Evolutionary conservation across 2,329 filamentous ascomycete genomes (phyloP), one percentile per base, ranked within the genome.

Genomic region (Colletotrichum sp.): DNA sequence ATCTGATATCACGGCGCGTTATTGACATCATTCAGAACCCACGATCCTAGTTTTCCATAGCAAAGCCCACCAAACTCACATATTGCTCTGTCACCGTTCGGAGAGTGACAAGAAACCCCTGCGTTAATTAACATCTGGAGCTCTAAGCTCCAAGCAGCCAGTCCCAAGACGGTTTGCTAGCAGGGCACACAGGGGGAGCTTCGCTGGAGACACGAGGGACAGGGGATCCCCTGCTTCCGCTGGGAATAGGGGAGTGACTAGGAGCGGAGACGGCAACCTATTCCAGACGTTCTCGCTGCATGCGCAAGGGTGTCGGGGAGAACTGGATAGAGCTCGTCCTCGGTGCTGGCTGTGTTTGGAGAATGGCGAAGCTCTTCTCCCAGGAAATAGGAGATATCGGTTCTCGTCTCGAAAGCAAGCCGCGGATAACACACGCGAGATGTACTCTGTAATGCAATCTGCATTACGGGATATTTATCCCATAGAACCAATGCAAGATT

Each of bases 1-100:
- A n/a, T 73, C 34, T 56, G n/a, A 28, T 72, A 66, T 52, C 60
- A 68, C 64, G 21, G 70, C 24, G 55, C 56, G 62, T 56, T 73
- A 68, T 73, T 67, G 64, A 73, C 70, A 73, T 73, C 58, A 73
- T 68, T 52, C 34, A 43, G 55, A 55, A 64, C 48, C 70, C 64
- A 68, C 70, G 64, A 75, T 60, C 70, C 73, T 65, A 26, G 62
- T 24, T 60, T 28, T 28, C 43, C 73, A 36, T 30, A 58, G n/a
- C 26, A 58, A 48, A 75, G 62, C 36, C 73, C 73, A 75, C 64
- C 36, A 66, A 60, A 68, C 34, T 21, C 34, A 34, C 34, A 68
- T 72, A 72, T 75, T 73, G 73, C 72, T 73, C 70, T 75, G 73
- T 32, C 73, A 68, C 70, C 73, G 70, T 64, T 65, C 34, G 64